Base-by-base conservation (phyloP, 352 stramenopile genomes). In the Pythium biforme region DNA sequence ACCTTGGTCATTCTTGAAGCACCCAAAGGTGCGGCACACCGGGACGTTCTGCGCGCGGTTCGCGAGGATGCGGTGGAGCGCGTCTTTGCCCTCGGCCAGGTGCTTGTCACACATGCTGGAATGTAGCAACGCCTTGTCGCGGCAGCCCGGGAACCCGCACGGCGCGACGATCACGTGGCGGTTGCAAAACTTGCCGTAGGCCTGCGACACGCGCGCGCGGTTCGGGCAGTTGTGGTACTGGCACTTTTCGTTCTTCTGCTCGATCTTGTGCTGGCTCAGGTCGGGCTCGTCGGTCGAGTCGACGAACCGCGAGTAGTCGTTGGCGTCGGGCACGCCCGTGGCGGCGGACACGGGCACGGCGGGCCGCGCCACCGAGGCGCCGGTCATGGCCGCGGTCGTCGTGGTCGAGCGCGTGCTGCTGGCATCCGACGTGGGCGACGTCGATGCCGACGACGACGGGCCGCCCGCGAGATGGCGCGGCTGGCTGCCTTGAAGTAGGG, bases 1-100 rank as follows among this genome's bases (percentile, higher is more conserved):
- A 2, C 86, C 86, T 75, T 95, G 86, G 62, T 95, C 83, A 64
- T 95, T 95, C 68, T 95, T 95, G 57, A 93, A 95, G 54, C 86
- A 95, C 6, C 86, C 86, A 25, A 77, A 78, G 10, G 74, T 91
- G 39, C 72, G 73, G 47, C 86, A 95, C 64, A 91, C 82, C 0
- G 82, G 83, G 2, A 95, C 85, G 60, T 89, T 93, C 64, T 91
- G 83, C 7, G 82, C 73, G 2, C 86, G 77, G 34, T 65, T 78
- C 31, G 76, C 69, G 46, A 93, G 62, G 26, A 91, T 78, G 2
- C 71, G 60, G 61, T 93, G 80, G 49, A 95, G 66, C 40, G 86
- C 73, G 11, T 92, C 82, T 51, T 92, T 92, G 23, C 83, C 83
- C 25, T 84, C 68, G 8, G 75, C 64, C 46, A 86, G 57, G 51